Base-by-base conservation (phyloP, 805 yeast species). In the Candida boidinii region DNA sequence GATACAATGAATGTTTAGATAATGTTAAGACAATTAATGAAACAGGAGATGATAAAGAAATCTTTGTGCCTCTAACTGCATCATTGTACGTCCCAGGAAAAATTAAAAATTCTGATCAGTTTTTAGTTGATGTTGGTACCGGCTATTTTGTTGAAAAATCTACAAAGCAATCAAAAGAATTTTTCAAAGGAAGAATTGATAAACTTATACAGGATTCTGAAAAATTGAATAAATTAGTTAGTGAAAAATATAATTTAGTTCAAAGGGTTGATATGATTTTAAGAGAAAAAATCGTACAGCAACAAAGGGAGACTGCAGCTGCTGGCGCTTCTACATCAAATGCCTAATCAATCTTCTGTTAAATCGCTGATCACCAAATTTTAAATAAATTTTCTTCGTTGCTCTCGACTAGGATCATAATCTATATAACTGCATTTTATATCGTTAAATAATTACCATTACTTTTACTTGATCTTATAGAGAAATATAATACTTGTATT, bases 81-180 rank as follows among this genome's bases (percentile, higher is more conserved):
- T 85, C 96, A 0, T 62, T 92, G 26, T 92, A 92, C 45, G 80
- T 92, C 18, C 95, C 96, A 4, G 98, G 97, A 2, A 71, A 64
- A 34, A 68, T 84, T 32, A 64, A 67, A 28, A 74, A 80, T 37
- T 69, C 69, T 32, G 70, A 78, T 38, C 76, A 70, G 37, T 92
- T 80, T 47, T 64, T 92, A 53, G 95, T 92, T 8, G 98, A 92
- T 52, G 79, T 92, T 17, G 98, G 98, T 23, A 92, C 98, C 0
- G 97, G 97, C 3, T 92, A 92, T 53, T 92, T 72, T 52, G 88
- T 87, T 13, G 95, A 86, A 51, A 92, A 92, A 57, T 56, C 56
- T 30, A 72, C 74, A 0, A 60, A 62, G 7, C 86, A 82, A 29
- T 80, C 96, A 2, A 63, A 73, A 39, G 56, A 54, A 34, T 90